Evolutionary conservation across 768 basidiomycete genomes (phyloP).

Genomic region (Trametes villosa): DNA sequence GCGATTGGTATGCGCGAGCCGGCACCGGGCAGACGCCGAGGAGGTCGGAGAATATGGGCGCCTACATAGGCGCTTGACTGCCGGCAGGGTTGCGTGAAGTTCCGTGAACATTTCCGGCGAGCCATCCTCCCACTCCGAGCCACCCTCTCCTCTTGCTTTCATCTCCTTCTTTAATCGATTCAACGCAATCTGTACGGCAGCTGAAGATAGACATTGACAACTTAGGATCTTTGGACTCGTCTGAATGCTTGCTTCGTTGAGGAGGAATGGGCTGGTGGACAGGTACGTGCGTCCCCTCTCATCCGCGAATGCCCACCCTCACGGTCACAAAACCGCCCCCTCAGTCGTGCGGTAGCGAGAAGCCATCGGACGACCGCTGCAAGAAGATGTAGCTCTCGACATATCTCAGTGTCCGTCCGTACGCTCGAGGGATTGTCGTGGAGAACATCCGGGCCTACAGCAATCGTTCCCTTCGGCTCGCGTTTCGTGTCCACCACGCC

Average conservation of each 20-base stretch:
- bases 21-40: neutral
- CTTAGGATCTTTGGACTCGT: neutral
- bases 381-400: constrained; percentile 3
- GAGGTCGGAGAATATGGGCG: neutral
- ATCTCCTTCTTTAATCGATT: neutral
- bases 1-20: neutral
- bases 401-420: neutral
- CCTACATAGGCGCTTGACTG: constrained; percentile 3
- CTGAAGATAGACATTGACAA: neutral
- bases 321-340: neutral
- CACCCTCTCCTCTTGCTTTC: neutral
- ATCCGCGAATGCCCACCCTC: neutral
- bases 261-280: constrained; percentile 43
- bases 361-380: constrained; percentile 2
- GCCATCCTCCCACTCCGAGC: neutral
- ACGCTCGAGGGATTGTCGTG: constrained; percentile 2
- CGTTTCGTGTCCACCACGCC: constrained; percentile 36
- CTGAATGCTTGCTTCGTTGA: constrained; percentile 45
- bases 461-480: neutral
- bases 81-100: constrained; percentile 1
- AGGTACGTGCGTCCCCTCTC: constrained; percentile 35
- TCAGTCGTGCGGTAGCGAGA: constrained; percentile 23
- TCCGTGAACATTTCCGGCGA: constrained; percentile 19
- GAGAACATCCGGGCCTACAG: constrained; percentile 1
- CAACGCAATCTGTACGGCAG: neutral